These are phyloP conservation scores for Neocatenulostroma microsporum DNA, from an alignment of 2,329 filamentous ascomycete species.

Conservation along the genomic window DNA sequence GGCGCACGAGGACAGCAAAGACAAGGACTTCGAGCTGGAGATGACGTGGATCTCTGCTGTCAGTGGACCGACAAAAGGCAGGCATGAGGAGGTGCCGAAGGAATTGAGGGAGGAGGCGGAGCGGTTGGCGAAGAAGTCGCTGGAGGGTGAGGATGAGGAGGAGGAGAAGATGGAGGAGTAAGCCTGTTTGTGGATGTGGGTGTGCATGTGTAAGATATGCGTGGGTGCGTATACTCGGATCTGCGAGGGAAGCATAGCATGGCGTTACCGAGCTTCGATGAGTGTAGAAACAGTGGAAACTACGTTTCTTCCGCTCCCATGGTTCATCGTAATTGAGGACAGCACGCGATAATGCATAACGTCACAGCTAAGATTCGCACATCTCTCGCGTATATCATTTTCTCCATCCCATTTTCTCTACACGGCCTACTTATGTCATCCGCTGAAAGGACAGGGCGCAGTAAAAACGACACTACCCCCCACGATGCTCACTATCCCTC, in stretches of 20 bases:
- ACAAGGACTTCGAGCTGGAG: slow-evolving; percentile 98
- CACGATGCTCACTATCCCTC: no score
- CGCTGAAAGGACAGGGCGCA: no score
- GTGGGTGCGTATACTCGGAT: neutral
- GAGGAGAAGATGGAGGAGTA: slow-evolving; percentile 47
- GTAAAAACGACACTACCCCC: no score
- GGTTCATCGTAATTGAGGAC: no score
- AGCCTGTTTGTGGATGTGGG: neutral
- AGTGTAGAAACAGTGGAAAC: no score
- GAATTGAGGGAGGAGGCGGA: slow-evolving; percentile 86
- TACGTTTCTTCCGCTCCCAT: no score
- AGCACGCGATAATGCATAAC: no score
- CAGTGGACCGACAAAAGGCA: slow-evolving; percentile 82
- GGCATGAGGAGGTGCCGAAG: slow-evolving; percentile 88
- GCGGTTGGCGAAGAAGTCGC: slow-evolving; percentile 78
- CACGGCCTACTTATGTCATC: no score
- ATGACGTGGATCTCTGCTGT: slow-evolving; percentile 94
- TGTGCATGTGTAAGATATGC: slow-evolving; percentile 1
- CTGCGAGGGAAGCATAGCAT: slow-evolving; percentile 1
- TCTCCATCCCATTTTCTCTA: no score
- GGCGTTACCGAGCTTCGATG: slow-evolving; percentile 2
- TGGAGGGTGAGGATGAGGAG: slow-evolving; percentile 77
- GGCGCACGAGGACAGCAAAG: slow-evolving; percentile 97
- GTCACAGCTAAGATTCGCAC: no score
- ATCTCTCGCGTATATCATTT: no score